Percentiles rank a stretch among this genome's conserved stretches.
These are phyloP conservation scores for Lasiosphaeriaceae sp. DNA, from an alignment of 495 filamentous ascomycete species.

Conservation along the genomic window DNA sequence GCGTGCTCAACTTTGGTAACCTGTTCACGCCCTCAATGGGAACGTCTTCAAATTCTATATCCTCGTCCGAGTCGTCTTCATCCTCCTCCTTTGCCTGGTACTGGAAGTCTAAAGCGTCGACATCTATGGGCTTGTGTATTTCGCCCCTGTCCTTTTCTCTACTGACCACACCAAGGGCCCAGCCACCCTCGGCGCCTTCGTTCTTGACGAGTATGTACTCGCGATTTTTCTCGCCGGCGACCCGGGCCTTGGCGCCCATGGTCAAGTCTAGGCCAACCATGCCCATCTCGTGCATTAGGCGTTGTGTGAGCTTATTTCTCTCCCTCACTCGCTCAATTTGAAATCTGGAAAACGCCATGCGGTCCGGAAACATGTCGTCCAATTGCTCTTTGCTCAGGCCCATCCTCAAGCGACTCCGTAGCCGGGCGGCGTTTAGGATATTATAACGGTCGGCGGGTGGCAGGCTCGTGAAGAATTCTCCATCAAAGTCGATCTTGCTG, in stretches of 20 bases:
- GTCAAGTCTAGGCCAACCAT: slow-evolving; percentile 74
- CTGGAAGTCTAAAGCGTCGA: slow-evolving; percentile 67
- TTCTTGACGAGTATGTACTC: slow-evolving; percentile 98
- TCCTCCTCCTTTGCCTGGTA: slow-evolving; percentile 52
- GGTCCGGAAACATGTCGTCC: slow-evolving; percentile 91
- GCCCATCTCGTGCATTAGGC: slow-evolving; percentile 90
- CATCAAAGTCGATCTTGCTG: slow-evolving; percentile 95
- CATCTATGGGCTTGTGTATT: slow-evolving; percentile 79
- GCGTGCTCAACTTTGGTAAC: slow-evolving; percentile 57
- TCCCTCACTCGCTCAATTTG: slow-evolving; percentile 92
- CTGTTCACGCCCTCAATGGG: slow-evolving; percentile 92
- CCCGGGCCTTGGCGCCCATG: slow-evolving; percentile 58
- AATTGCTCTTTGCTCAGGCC: slow-evolving; percentile 94
- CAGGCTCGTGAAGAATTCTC: slow-evolving; percentile 85
- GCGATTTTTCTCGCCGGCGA: slow-evolving; percentile 84
- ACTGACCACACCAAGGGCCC: slow-evolving; percentile 89
- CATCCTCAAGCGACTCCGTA: slow-evolving; percentile 87
- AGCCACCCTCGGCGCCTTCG: slow-evolving; percentile 91
- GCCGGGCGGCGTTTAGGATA: slow-evolving; percentile 86
- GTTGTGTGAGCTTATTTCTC: slow-evolving; percentile 90
- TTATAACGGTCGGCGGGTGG: slow-evolving; percentile 92
- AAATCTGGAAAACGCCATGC: slow-evolving; percentile 96
- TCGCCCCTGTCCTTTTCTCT: slow-evolving; percentile 70
- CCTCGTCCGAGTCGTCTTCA: slow-evolving; percentile 64
- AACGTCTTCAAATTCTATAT: slow-evolving; percentile 87